phyloP scores from a whole-genome alignment of 169 alveolate species.

The Sarcocystis neurona region DNA sequence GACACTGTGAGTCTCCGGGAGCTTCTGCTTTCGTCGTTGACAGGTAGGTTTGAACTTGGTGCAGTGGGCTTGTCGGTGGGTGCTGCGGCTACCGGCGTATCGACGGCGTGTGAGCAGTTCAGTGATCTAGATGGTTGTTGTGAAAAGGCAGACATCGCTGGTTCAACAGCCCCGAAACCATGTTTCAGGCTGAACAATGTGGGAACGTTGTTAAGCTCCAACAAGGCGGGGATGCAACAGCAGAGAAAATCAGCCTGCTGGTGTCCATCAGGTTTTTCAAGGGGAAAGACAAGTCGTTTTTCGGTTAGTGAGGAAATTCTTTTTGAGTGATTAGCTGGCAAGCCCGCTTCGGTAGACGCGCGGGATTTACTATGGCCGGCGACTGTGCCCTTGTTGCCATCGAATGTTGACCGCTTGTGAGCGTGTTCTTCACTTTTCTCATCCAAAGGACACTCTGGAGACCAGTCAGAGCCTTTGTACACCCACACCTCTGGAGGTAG shows the following conservation, averaged over 20 bases:
- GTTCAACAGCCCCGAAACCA: background rate
- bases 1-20: too few relatives aligned
- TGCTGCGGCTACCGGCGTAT: too few relatives aligned
- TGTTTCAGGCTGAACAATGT: background rate
- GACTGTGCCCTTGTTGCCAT: background rate
- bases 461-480: background rate
- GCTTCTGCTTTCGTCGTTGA: too few relatives aligned
- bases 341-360: too few relatives aligned
- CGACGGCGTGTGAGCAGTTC: too few relatives aligned
- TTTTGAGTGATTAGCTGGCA: too few relatives aligned
- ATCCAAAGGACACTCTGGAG: background rate
- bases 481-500: constrained; percentile 32
- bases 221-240: constrained; percentile 2
- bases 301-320: too few relatives aligned
- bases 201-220: background rate
- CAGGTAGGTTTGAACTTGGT: too few relatives aligned
- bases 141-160: too few relatives aligned
- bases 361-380: too few relatives aligned
- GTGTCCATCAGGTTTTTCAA: constrained; percentile 8
- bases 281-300: constrained; percentile 8
- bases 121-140: too few relatives aligned
- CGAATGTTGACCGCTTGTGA: background rate
- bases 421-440: background rate
- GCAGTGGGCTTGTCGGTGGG: too few relatives aligned
- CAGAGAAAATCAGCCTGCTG: constrained; percentile 15